phyloP scores from a whole-genome alignment of 129 eudicot genomes.

The Apium graveolens region DNA sequence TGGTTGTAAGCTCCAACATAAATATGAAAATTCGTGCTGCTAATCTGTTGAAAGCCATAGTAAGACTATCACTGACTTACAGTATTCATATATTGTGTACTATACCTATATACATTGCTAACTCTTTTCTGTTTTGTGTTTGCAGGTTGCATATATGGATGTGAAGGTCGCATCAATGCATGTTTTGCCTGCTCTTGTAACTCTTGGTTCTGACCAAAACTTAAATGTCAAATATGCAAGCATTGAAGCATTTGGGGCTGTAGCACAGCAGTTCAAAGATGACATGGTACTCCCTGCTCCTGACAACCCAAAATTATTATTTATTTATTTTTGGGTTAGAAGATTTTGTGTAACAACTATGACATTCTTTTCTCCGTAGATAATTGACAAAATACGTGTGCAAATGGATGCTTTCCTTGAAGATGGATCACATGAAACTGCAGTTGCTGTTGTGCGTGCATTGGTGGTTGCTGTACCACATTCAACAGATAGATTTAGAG shows the following conservation, averaged over 20 bases:
- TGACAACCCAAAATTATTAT: neutral
- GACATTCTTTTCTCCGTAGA: slow-evolving; percentile 30
- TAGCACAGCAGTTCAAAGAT: slow-evolving; percentile 84
- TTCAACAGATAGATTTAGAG: slow-evolving; percentile 79
- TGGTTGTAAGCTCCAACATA: slow-evolving; percentile 84
- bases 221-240: slow-evolving; percentile 87
- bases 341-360: slow-evolving; percentile 6
- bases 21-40: slow-evolving; percentile 75
- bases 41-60: slow-evolving; percentile 69
- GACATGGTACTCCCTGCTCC: slow-evolving; percentile 42
- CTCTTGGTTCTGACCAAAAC: slow-evolving; percentile 93
- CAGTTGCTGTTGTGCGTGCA: slow-evolving; percentile 79
- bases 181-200: slow-evolving; percentile 88
- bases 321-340: neutral
- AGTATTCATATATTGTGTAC: neutral
- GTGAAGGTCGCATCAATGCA: slow-evolving; percentile 77
- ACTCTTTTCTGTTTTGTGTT: neutral
- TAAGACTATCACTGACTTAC: slow-evolving; percentile 24
- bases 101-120: neutral
- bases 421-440: slow-evolving; percentile 97
- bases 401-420: slow-evolving; percentile 99
- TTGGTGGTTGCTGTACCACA: slow-evolving; percentile 86
- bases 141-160: slow-evolving; percentile 88
- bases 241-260: slow-evolving; percentile 94
- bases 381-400: slow-evolving; percentile 91